Evolutionary conservation across 441 rosid species (phyloP).

Genomic region (Dalechampia spathulata): DNA sequence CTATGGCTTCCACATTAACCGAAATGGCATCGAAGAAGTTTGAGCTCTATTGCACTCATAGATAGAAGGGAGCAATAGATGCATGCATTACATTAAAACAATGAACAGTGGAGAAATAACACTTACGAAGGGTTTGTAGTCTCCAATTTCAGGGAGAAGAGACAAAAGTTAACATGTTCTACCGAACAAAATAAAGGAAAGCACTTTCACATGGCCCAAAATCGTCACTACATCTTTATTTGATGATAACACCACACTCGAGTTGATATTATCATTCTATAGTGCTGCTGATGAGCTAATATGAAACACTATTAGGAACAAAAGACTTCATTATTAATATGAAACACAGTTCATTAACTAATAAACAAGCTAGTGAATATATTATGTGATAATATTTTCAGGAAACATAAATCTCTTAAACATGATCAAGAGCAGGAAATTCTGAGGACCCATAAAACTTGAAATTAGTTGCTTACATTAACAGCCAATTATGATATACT

Average conservation of each 20-base stretch:
- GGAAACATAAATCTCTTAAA: background rate
- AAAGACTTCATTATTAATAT: background rate
- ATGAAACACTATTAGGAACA: background rate
- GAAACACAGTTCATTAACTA: background rate
- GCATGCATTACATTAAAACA: too few relatives aligned
- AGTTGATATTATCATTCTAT: background rate
- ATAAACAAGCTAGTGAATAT: background rate
- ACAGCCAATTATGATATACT: background rate
- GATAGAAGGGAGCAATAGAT: too few relatives aligned
- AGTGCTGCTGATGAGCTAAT: background rate
- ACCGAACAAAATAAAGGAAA: too few relatives aligned
- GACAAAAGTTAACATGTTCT: too few relatives aligned
- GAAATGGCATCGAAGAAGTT: too few relatives aligned
- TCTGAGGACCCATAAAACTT: background rate
- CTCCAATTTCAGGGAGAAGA: too few relatives aligned
- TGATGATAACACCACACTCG: background rate
- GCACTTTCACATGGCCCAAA: too few relatives aligned
- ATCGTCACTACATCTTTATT: background rate
- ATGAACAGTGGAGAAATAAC: too few relatives aligned
- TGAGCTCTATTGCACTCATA: too few relatives aligned
- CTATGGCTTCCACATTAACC: too few relatives aligned
- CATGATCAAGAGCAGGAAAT: background rate
- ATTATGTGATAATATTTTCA: slow-evolving; percentile 6
- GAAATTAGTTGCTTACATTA: background rate
- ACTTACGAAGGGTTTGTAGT: too few relatives aligned